These are phyloP conservation scores for Aspergillus sp. DNA, from an alignment of 2,329 filamentous ascomycete species.

Conservation along the genomic window DNA sequence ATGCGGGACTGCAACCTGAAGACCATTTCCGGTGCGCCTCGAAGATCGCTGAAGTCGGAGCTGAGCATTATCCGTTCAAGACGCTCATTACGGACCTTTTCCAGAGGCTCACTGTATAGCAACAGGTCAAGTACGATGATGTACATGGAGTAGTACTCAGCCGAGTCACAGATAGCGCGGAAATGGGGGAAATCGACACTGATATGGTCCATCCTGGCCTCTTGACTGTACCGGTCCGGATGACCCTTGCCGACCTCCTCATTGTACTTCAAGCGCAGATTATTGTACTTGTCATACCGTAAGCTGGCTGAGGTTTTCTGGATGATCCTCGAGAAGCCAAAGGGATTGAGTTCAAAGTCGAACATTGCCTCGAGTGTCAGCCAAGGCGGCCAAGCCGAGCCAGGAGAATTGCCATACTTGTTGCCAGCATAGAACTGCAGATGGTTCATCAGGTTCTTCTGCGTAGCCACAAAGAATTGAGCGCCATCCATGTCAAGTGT, in stretches of 20 bases:
- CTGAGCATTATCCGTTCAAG: constrained; percentile 98
- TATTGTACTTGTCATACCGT: constrained; percentile 98
- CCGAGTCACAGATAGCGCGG: constrained; percentile 92
- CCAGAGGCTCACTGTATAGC: constrained; percentile 91
- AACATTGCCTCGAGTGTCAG: constrained; percentile 98
- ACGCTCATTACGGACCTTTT: constrained; percentile 94
- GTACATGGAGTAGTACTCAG: constrained; percentile 97
- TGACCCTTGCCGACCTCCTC: constrained; percentile 78
- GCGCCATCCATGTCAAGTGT: constrained; percentile 94
- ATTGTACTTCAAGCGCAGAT: constrained; percentile 92
- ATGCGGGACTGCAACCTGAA: constrained; percentile 88
- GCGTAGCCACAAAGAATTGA: constrained; percentile 95
- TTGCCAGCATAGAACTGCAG: constrained; percentile 93
- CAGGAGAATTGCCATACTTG: constrained; percentile 79
- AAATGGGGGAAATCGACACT: constrained; percentile 96
- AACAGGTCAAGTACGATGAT: constrained; percentile 95
- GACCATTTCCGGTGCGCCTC: constrained; percentile 91
- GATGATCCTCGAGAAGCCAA: constrained; percentile 96
- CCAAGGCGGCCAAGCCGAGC: constrained; percentile 95
- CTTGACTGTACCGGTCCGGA: constrained; percentile 49
- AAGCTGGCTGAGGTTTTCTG: constrained; percentile 94
- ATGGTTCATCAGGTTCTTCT: constrained; percentile 84
- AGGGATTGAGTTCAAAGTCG: constrained; percentile 88
- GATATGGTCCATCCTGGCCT: constrained; percentile 89
- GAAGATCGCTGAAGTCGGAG: constrained; percentile 95